phyloP scores from a whole-genome alignment of 768 basidiomycete species.

The Serendipita indica region DNA sequence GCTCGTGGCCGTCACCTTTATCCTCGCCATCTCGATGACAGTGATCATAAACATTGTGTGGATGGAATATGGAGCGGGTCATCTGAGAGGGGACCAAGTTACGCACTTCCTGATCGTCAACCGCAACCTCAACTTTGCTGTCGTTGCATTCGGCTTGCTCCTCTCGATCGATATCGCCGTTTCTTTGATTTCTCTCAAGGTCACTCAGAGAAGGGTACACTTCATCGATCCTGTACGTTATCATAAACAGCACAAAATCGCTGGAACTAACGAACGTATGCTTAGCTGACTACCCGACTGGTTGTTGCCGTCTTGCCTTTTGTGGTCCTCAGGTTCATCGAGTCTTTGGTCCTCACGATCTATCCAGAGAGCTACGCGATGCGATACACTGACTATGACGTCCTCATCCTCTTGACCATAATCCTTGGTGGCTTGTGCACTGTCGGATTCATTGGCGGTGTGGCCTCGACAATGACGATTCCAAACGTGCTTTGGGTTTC shows the following conservation, averaged over 20 bases:
- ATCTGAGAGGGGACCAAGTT: background rate
- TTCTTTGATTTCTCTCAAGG: background rate
- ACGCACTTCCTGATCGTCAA: background rate
- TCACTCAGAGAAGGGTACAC: background rate
- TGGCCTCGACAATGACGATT: background rate
- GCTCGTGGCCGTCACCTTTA: background rate
- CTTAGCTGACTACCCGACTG: background rate
- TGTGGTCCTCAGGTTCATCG: background rate
- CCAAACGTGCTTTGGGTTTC: background rate
- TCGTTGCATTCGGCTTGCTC: background rate
- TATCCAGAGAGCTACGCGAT: background rate
- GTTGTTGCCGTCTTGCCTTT: background rate
- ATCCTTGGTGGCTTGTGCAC: background rate
- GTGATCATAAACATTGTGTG: no score
- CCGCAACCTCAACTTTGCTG: background rate
- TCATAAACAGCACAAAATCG: background rate
- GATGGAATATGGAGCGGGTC: background rate
- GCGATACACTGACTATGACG: background rate
- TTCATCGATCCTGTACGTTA: background rate
- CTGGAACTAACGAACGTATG: background rate
- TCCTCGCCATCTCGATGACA: background rate
- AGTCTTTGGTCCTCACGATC: background rate
- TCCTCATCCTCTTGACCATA: background rate
- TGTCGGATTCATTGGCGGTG: background rate
- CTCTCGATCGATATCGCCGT: background rate